These are phyloP conservation scores for Eucalyptus coolabah DNA, from an alignment of 345 rosid genomes.

Conservation along the genomic window DNA sequence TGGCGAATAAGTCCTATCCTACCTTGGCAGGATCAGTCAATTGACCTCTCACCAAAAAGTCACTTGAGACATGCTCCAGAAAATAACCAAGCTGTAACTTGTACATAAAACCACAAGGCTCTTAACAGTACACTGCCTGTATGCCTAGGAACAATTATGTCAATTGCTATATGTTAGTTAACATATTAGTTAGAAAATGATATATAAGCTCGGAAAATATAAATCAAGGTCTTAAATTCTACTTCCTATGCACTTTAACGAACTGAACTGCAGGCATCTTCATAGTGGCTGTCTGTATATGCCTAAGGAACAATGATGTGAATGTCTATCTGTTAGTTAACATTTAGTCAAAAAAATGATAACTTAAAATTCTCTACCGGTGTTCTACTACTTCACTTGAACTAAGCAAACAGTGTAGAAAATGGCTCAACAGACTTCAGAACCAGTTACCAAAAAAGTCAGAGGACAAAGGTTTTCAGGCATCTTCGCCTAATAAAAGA, in stretches of 20 bases:
- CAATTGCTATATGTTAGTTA: background rate
- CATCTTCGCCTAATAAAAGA: background rate
- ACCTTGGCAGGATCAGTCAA: background rate
- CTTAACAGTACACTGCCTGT: background rate
- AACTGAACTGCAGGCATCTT: background rate
- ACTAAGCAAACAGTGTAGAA: background rate
- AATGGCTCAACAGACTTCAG: background rate
- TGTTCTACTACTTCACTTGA: background rate
- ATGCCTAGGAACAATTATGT: constrained; percentile 1
- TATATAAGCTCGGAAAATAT: background rate
- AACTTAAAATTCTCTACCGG: background rate
- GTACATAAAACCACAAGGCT: background rate
- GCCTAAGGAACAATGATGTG: background rate
- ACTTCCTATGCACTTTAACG: background rate
- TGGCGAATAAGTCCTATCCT: background rate
- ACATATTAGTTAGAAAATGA: background rate
- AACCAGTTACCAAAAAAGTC: background rate
- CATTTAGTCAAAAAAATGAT: background rate
- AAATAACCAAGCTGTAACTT: constrained; percentile 1
- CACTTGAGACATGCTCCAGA: background rate
- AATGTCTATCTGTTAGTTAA: background rate
- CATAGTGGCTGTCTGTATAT: background rate
- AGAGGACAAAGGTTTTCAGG: background rate
- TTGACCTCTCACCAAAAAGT: background rate
- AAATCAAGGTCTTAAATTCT: background rate